Base-by-base conservation (phyloP, 2,329 filamentous ascomycete species). In the Alternaria triticimaculans region DNA sequence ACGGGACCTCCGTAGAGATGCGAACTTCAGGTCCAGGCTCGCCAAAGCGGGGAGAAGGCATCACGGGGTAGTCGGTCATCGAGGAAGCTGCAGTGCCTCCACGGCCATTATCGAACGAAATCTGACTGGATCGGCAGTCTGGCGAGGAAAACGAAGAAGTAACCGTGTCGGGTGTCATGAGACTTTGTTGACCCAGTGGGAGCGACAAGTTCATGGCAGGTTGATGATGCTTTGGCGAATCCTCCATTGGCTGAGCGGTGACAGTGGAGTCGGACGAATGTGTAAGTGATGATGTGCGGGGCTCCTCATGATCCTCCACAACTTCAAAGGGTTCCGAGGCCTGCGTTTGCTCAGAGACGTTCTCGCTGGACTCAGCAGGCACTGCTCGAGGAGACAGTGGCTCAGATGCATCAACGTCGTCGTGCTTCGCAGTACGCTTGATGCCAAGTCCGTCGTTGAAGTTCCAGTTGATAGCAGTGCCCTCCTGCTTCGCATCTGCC, bases 51-150 rank as follows among this genome's bases (percentile, higher is more conserved):
- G 92, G 82, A 3, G 91, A 93, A 62, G 89, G 89, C 75, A 92
- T 90, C 41, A 85, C 88, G 61, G 88, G 90, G 67, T 91, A 91
- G 65, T 94, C 92, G 1, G 88, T 87, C 46, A 90, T 83, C 0
- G 91, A 94, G 2, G 92, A 94, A 6, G 90, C 88, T 3, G 92
- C 89, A 2, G 92, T 94, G 6, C 91, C 92, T 26, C 93, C 87
- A 20, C 90, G 87, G 57, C 92, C 89, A 1, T 87, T 87, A 66
- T 94, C 92, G 59, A 92, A 89, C 0, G 83, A 84, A 5, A 88
- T 89, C 79, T 83, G 92, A 83, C 62, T 89, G 84, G 63, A 90
- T 87, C 73, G 71, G 60, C 82, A 80, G 57, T 90, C 87, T 0
- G 91, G 92, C 6, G 91, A 93, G 1, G 91, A 86, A 74, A 84